Base-by-base conservation (phyloP, 1,284 basidiomycete species). In the Neonothopanus nambi region DNA sequence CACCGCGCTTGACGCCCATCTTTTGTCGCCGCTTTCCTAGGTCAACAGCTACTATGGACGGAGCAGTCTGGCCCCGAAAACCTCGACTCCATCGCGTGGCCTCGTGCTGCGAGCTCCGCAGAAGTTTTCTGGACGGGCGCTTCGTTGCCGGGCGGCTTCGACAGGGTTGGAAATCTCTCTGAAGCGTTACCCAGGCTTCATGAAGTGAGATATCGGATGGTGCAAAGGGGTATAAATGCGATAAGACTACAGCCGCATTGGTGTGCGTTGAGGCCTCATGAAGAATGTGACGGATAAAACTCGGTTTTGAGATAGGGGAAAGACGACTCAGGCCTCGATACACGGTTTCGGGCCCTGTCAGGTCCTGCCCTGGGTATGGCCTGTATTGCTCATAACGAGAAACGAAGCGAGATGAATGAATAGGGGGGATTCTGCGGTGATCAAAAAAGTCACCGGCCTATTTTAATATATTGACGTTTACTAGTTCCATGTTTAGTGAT, bases 191-290 rank as follows among this genome's bases (percentile, higher is more conserved):
- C 78, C 0, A 72, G 85, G 20, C 68, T 89, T 59, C 78, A 90
- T 63, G 88, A 89, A 61, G 47, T 87, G 30, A 67, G 76, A 15
- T 88, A 79, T 63, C 73, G 88, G 41, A 77, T 87, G 65, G 77
- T 81, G 5, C 73, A 80, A 50, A 71, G 83, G 13, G 89, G 89
- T 6, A 69, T 89, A 13, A 63, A 63, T 0, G 80, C 89, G 1
- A 80, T 80, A 17, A 72, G 78, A 0, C 65, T 91, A 28, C 89
- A 91, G 65, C 89, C 89, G 0, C 70, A 80, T 55, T 90, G 84
- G 84, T 91, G 87, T 66, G 87, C 84, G 0, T 60, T 89, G 36
- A 72, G 84, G 36, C 82, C 85, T 2, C 70, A 33, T 33, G 30
- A 73, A n/a, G 67, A 62, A 39, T 84, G 82, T 57, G 75, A 84